These are phyloP conservation scores for Metarhizium humberi DNA, from an alignment of 2,329 filamentous ascomycete species.

Conservation along the genomic window DNA sequence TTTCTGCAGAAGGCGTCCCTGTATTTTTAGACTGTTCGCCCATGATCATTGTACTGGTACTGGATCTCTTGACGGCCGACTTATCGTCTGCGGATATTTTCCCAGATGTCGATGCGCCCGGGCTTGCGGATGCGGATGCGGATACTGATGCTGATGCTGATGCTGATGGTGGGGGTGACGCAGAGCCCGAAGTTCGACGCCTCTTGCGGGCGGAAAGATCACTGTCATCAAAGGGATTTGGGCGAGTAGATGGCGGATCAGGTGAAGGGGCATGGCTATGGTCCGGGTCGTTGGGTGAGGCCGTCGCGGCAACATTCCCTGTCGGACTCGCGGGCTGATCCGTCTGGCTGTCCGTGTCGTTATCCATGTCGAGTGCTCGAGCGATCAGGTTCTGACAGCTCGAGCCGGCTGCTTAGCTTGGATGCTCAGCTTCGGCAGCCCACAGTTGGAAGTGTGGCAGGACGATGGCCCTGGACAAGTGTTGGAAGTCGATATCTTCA, in stretches of 20 bases:
- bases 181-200: slow-evolving; percentile 48
- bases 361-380: slow-evolving; percentile 2
- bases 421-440: no score
- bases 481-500: neutral
- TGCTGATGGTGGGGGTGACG: slow-evolving; percentile 45
- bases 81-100: neutral
- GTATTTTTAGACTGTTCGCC: neutral
- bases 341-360: slow-evolving; percentile 30
- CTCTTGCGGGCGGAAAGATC: slow-evolving; percentile 50
- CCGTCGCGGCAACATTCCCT: slow-evolving; percentile 33
- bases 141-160: neutral
- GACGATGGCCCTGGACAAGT: neutral
- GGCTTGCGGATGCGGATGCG: slow-evolving; percentile 14
- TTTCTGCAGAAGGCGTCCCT: neutral
- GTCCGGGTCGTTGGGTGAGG: slow-evolving; percentile 36
- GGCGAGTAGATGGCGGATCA: slow-evolving; percentile 53
- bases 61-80: neutral
- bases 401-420: neutral
- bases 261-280: slow-evolving; percentile 31
- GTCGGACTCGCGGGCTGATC: slow-evolving; percentile 39
- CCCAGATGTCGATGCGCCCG: slow-evolving; percentile 2
- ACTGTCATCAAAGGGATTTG: slow-evolving; percentile 55
- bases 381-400: neutral
- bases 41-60: slow-evolving; percentile 24
- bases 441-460: neutral